These are phyloP conservation scores for Leccinum arenicola DNA, from an alignment of 768 basidiomycete species.

Conservation along the genomic window DNA sequence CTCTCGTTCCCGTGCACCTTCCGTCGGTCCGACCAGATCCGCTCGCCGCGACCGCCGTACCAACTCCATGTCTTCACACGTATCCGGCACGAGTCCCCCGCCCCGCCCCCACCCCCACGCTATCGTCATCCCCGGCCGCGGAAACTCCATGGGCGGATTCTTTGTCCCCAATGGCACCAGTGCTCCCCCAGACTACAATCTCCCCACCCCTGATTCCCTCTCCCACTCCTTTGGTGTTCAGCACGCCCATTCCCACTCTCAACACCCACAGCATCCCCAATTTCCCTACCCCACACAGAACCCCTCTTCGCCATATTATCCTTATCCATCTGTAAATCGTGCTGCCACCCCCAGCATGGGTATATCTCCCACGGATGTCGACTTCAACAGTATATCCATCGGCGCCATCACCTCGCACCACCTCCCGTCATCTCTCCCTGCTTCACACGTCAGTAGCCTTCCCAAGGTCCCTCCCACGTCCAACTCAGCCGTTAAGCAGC, in stretches of 20 bases:
- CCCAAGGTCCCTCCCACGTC: constrained; percentile 14
- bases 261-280: constrained; percentile 19
- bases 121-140: constrained; percentile 62
- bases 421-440: constrained; percentile 19
- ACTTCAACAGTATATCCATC: constrained; percentile 22
- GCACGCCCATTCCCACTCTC: constrained; percentile 29
- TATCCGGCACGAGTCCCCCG: constrained; percentile 50
- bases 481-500: constrained; percentile 5
- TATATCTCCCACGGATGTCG: constrained; percentile 27
- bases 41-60: constrained; percentile 50
- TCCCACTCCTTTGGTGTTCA: constrained; percentile 33
- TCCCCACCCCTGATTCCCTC: constrained; percentile 41
- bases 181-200: constrained; percentile 38
- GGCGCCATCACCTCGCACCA: constrained; percentile 19
- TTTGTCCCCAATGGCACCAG: constrained; percentile 28
- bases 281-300: constrained; percentile 25
- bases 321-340: constrained; percentile 18
- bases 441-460: constrained; percentile 5
- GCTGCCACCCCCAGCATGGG: constrained; percentile 19
- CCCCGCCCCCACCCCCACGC: constrained; percentile 54
- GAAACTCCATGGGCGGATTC: constrained; percentile 31
- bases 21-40: constrained; percentile 53
- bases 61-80: constrained; percentile 56
- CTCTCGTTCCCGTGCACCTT: constrained; percentile 37
- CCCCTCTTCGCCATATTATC: constrained; percentile 31